Conservation (phyloP, 768 basidiomycete species). For the Mycena amicta region DNA sequence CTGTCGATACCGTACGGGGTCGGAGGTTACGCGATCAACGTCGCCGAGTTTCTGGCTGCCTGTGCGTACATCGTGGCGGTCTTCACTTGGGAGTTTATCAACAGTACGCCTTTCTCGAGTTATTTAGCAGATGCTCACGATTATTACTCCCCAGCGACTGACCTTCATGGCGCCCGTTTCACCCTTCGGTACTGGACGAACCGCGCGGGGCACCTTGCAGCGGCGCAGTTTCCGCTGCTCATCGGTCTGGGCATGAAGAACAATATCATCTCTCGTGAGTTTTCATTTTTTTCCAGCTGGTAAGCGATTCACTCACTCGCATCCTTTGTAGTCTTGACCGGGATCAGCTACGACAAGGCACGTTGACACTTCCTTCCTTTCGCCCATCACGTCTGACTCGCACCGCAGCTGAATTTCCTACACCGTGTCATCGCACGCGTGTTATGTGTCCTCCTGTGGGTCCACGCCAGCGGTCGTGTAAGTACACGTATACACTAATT, state of each 20-base stretch:
- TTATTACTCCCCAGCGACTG: constrained; percentile 14
- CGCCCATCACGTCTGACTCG: not conserved
- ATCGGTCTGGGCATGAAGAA: constrained; percentile 53
- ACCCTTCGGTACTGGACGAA: constrained; percentile 22
- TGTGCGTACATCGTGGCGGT: constrained; percentile 29
- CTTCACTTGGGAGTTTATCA: constrained; percentile 32
- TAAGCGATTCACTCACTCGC: not conserved
- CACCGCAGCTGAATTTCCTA: constrained; percentile 31
- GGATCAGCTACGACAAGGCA: constrained; percentile 34
- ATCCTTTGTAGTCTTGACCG: constrained; percentile 36
- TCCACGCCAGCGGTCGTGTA: constrained; percentile 36
- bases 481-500: not conserved
- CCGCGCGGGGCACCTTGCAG: constrained; percentile 35
- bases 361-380: not conserved
- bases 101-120: constrained; percentile 25
- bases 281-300: not conserved
- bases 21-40: constrained; percentile 25
- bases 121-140: too few species aligned
- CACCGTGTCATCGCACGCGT: constrained; percentile 46
- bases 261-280: constrained; percentile 45
- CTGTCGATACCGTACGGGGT: constrained; percentile 12
- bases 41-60: constrained; percentile 31
- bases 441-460: constrained; percentile 38
- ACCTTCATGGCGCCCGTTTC: constrained; percentile 12
- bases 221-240: constrained; percentile 45